Base-by-base conservation (phyloP, 2,329 filamentous ascomycete species). In the Diaporthe capsici region DNA sequence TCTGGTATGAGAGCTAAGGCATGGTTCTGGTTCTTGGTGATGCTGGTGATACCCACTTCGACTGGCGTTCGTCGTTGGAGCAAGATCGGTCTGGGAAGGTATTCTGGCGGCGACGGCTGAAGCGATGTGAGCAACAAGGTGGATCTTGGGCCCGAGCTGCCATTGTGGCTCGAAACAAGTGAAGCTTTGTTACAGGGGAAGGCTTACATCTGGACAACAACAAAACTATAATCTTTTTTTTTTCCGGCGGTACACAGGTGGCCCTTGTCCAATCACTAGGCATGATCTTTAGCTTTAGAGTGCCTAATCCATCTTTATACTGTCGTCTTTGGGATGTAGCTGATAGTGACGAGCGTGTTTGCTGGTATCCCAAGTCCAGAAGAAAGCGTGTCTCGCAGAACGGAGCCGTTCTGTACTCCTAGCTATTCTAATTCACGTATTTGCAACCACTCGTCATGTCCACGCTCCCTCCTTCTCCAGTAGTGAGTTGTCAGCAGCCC, bases 261-360 rank as follows among this genome's bases (percentile, higher is more conserved):
- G 73, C 49, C 57, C 39, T 57, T 37, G 39, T 72, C 51, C 53
- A 68, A 49, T 42, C 49, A 75, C 49, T 76, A 75, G 75, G 71
- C 75, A 76, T 51, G 73, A 55, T 71, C 73, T 61, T 73, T 70
- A 75, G 68, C 61, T 71, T 51, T 72, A 71, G 73, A 72, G 61
- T 70, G 75, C 74, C 75, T 75, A 76, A 76, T 75, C 61, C 75
- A 76, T 76, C 71, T 49, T 49, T 65, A 42, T 61, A 75, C 70
- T 49, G 58, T 70, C 75, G 72, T 53, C 34, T 20, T 25, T 31
- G 34, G 58, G 12, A 6, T 25, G n/a, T 65, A 47, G 39, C 25
- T 42, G 37, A 17, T 34, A 73, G 57, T 20, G 37, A 63, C 7
- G 28, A 55, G 58, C n/a, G 51, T 55, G 3, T 22, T 61, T 65